Conservation (phyloP, 2,329 filamentous ascomycete genomes). For the Fusarium sp. region DNA sequence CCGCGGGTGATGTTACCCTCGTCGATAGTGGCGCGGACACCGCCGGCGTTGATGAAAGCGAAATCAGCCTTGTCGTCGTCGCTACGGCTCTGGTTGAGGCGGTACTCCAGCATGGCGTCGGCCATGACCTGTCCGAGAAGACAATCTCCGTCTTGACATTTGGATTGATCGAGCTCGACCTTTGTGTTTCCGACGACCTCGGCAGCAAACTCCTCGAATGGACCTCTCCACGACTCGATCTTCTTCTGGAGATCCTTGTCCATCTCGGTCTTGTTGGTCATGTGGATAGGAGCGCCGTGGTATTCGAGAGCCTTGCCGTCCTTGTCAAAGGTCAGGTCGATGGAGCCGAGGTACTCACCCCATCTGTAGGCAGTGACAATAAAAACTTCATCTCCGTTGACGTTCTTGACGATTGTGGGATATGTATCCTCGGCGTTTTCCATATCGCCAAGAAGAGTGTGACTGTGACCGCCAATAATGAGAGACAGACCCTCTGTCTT, state of each 20-base stretch:
- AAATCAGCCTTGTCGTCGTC: conserved; percentile 61
- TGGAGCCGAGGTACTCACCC: conserved; percentile 77
- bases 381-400: conserved; percentile 75
- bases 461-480: conserved; percentile 74
- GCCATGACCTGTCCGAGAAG: conserved; percentile 67
- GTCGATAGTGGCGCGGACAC: conserved; percentile 74
- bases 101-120: conserved; percentile 73
- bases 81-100: conserved; percentile 59
- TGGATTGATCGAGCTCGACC: conserved; percentile 70
- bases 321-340: conserved; percentile 73
- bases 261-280: conserved; percentile 71
- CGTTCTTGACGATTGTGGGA: conserved; percentile 72
- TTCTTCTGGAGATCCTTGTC: conserved; percentile 69
- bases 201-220: conserved; percentile 71
- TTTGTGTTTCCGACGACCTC: conserved; percentile 69
- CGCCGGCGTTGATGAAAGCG: conserved; percentile 73
- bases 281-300: conserved; percentile 73
- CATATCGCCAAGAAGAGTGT: conserved; percentile 72
- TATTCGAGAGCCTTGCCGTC: conserved; percentile 73
- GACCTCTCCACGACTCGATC: conserved; percentile 69
- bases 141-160: conserved; percentile 71
- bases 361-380: conserved; percentile 76
- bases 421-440: conserved; percentile 70
- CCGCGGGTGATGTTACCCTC: conserved; percentile 72
- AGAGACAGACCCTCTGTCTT: conserved; percentile 74